phyloP scores from a whole-genome alignment of 192 early-diverging fungal genomes.

The Borealophlyctis nickersoniae region DNA sequence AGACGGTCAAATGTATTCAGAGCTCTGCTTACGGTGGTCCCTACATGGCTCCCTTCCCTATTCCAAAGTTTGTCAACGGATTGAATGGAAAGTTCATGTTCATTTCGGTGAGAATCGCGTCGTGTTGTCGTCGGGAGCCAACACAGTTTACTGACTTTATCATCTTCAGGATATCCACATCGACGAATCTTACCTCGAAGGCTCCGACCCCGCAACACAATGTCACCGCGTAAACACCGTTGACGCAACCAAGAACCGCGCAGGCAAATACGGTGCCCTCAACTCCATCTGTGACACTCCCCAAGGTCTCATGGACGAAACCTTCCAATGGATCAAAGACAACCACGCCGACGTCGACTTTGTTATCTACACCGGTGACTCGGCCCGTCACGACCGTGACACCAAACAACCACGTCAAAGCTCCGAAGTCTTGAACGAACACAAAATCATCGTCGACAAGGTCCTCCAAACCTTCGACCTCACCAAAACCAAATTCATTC shows the following conservation, averaged over 20 bases:
- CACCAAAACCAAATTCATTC: constrained; percentile 17
- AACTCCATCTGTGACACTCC: constrained; percentile 27
- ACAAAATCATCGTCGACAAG: constrained; percentile 20
- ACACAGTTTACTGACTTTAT: not conserved
- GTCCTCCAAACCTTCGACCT: constrained; percentile 14
- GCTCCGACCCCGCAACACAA: constrained; percentile 16
- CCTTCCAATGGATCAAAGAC: constrained; percentile 21
- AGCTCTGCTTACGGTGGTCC: constrained; percentile 10
- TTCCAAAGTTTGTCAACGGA: not conserved
- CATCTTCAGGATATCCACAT: constrained; percentile 21
- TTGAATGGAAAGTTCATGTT: constrained; percentile 19
- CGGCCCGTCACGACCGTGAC: constrained; percentile 37
- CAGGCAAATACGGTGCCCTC: constrained; percentile 29
- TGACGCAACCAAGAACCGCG: constrained; percentile 12
- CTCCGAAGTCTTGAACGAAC: constrained; percentile 6
- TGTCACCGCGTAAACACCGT: constrained; percentile 20
- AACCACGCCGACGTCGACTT: constrained; percentile 27
- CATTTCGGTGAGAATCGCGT: constrained; percentile 10
- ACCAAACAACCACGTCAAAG: not conserved
- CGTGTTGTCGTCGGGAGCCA: too few relatives aligned
- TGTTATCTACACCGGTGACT: constrained; percentile 35
- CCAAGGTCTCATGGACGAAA: constrained; percentile 21
- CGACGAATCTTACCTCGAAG: constrained; percentile 20
- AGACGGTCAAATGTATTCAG: constrained; percentile 2
- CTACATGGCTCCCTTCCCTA: not conserved